phyloP scores from a whole-genome alignment of 306 rosid species.

The Prunus armeniaca region DNA sequence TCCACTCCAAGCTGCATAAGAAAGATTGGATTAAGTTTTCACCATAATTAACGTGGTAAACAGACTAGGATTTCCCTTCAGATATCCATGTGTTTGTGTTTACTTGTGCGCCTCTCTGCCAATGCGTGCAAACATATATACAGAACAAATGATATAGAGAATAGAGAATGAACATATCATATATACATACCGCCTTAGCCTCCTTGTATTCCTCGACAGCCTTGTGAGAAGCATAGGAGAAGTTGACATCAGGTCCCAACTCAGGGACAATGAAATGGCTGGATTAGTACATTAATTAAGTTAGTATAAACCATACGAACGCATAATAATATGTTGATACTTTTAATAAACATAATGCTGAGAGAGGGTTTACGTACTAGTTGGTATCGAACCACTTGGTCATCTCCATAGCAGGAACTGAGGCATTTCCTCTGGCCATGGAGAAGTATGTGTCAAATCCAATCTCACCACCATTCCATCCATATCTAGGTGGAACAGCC shows the following conservation, averaged over 20 bases:
- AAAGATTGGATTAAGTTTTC: background rate
- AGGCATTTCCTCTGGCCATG: conserved; percentile 94
- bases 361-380: conserved; percentile 57
- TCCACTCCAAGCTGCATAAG: conserved; percentile 76
- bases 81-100: background rate
- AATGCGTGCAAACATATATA: background rate
- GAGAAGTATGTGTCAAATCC: conserved; percentile 80
- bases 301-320: conserved; percentile 13
- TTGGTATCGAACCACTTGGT: conserved; percentile 99
- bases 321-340: background rate
- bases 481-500: conserved; percentile 83
- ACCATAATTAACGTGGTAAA: background rate
- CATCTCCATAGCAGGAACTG: conserved; percentile 97
- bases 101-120: background rate
- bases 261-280: conserved; percentile 98
- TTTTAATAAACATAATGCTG: background rate
- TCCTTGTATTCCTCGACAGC: conserved; percentile 91
- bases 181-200: conserved; percentile 79
- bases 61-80: background rate
- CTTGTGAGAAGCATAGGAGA: conserved; percentile 85
- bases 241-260: conserved; percentile 79
- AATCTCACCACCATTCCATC: conserved; percentile 84
- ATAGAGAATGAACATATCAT: background rate
- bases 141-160: background rate
- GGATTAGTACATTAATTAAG: conserved; percentile 22